Evolutionary conservation across 192 early-diverging fungal species (phyloP), one percentile per base, ranked within the genome.

Genomic region (Linnemannia zychae): DNA sequence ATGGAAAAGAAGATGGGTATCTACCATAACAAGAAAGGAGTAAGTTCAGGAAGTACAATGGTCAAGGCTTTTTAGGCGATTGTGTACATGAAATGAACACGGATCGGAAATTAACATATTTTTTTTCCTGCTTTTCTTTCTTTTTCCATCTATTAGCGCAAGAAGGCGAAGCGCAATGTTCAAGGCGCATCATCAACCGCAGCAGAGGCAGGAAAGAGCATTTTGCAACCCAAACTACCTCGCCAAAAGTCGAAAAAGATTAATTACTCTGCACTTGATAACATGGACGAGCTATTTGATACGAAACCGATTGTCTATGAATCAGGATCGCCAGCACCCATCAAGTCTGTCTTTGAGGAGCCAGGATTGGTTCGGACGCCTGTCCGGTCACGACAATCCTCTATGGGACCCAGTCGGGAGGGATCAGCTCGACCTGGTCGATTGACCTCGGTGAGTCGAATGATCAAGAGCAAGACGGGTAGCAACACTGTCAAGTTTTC

Each of bases 241-340:
- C 77, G 83, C 12, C 52, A 72, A 9, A 85, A 85, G 34, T 98
- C 98, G 22, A 97, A 96, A 73, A 97, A 98, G 81, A 97, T 99
- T 82, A 98, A 98, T 86, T 96, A 97, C 74, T 76, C 72, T n/a
- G 83, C 83, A 11, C 24, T 85, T 40, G 92, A 92, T 0, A 91
- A 94, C 0, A 88, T 99, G 72, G 93, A 95, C 33, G 92, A 90
- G 57, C 89, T 95, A 37, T 92, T 96, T 80, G 93, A 92, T 67
- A 88, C 82, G 1, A 80, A 84, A 50, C 77, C 82, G 11, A 49
- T 37, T 7, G 38, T 67, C 37, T 74, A 72, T 4, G 70, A 76
- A 22, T 17, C 34, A 1, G 73, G 76, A 57, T 68, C 76, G 4
- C 72, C 83, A 24, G 74, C 70, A 22, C 52, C 83, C 4, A 49